Evolutionary conservation across 257 asterid species (phyloP), one percentile per base, ranked within the genome.

Genomic region (Ballota nigra): DNA sequence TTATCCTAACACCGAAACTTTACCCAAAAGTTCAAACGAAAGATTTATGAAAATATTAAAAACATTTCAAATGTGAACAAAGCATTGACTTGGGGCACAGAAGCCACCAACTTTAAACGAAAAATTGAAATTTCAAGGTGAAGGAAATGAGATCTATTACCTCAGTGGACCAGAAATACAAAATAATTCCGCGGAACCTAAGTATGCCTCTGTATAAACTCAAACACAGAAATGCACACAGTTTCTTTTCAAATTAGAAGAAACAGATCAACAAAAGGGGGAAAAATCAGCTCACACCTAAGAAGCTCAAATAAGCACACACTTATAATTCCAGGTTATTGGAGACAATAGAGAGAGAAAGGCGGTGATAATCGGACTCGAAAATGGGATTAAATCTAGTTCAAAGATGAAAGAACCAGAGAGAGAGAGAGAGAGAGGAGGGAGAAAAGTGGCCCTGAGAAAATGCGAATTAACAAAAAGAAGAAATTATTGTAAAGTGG

Each of bases 211-310:
- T 49, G 69, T 58, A 49, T 45, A 16, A 28, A 41, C 33, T 64
- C 62, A 56, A 70, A 69, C 71, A 74, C 66, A 71, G 13, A 66
- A 77, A 67, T 53, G 76, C 73, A 73, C 72, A 64, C 75, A 49
- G 66, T 47, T 38, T 70, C 40, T 31, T 49, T 29, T 38, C 8
- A 41, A 64, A 64, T 51, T 28, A 68, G 45, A 62, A 49, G 40
- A 31, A 77, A 65, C 77, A 78, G 81, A 78, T 75, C 83, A 72
- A 72, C 70, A 78, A 63, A 75, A 31, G 13, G 57, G 15, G 16
- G 8, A 51, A 33, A 53, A 33, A 57, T 29, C 24, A 22, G 71
- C 28, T 45, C 69, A 26, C 38, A 31, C 19, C 43, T 38, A 6
- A 74, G 63, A 36, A 70, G 36, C 33, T 31, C 6, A 55, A 20